Conservation (phyloP, 495 filamentous ascomycete species). For the Talaromyces trachyspermus region DNA sequence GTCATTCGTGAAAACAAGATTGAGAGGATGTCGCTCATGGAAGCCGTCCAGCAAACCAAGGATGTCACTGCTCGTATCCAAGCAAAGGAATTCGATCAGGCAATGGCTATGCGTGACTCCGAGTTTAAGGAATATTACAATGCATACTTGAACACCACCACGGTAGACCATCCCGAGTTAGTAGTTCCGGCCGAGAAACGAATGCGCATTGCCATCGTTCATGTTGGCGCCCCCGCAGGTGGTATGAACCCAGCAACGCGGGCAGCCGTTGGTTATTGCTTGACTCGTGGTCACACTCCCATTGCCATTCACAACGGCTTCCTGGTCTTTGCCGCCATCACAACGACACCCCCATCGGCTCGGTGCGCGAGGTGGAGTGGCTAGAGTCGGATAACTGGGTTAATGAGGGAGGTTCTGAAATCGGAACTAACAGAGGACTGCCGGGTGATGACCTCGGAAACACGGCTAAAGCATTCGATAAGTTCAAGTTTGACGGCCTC, state of each 20-base stretch:
- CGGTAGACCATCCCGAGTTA: slow-evolving; percentile 53
- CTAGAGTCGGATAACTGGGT: slow-evolving; percentile 94
- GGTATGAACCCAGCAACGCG: slow-evolving; percentile 98
- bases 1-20: slow-evolving; percentile 98
- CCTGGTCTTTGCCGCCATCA: slow-evolving; percentile 88
- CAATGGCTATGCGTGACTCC: slow-evolving; percentile 80
- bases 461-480: slow-evolving; percentile 77
- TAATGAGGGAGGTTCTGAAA: slow-evolving; percentile 93
- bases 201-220: slow-evolving; percentile 91
- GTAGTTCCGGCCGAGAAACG: slow-evolving; percentile 65
- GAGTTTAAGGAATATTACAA: slow-evolving; percentile 93
- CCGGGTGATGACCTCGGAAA: slow-evolving; percentile 74
- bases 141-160: slow-evolving; percentile 84
- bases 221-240: slow-evolving; percentile 96
- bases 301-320: slow-evolving; percentile 96
- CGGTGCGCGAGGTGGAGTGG: slow-evolving; percentile 81
- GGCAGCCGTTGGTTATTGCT: slow-evolving; percentile 90
- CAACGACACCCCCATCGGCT: slow-evolving; percentile 66
- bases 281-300: slow-evolving; percentile 86
- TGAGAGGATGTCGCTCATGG: slow-evolving; percentile 74
- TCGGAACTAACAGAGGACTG: slow-evolving; percentile 92
- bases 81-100: slow-evolving; percentile 70
- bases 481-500: slow-evolving; percentile 82
- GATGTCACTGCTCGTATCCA: slow-evolving; percentile 74
- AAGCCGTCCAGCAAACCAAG: slow-evolving; percentile 80